Evolutionary conservation across 2,329 filamentous ascomycete species (phyloP).

Genomic region (Scedosporium dehoogii): DNA sequence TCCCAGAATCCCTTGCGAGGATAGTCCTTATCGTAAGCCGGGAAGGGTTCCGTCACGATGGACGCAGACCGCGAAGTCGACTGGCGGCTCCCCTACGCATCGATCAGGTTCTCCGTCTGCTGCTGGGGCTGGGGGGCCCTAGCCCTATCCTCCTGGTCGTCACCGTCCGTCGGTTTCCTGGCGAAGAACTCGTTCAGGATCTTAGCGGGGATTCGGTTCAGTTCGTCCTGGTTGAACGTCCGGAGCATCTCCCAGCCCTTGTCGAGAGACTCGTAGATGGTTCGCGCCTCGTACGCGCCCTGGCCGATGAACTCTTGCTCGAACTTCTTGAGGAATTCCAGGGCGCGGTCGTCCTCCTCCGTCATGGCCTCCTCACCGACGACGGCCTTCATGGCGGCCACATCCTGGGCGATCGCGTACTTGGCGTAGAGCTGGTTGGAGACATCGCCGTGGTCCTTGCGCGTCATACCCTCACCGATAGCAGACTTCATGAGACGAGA

Average conservation of each 20-base stretch:
- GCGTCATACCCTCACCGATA: slow-evolving; percentile 93
- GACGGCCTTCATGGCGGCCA: slow-evolving; percentile 97
- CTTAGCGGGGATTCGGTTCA: slow-evolving; percentile 88
- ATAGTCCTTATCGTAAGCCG: background rate
- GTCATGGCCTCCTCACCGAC: slow-evolving; percentile 96
- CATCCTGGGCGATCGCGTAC: slow-evolving; percentile 97
- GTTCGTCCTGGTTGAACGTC: slow-evolving; percentile 95
- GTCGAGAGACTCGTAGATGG: slow-evolving; percentile 88
- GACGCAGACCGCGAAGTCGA: background rate
- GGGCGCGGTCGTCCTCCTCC: slow-evolving; percentile 89
- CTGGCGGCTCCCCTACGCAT: slow-evolving; percentile 32
- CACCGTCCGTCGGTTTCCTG: slow-evolving; percentile 54
- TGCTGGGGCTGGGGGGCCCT: slow-evolving; percentile 25
- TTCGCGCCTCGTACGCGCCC: slow-evolving; percentile 82
- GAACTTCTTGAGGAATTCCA: slow-evolving; percentile 98
- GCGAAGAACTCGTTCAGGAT: slow-evolving; percentile 76
- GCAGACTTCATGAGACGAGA: slow-evolving; percentile 99
- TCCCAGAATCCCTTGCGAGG: too few relatives aligned
- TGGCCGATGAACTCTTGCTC: slow-evolving; percentile 92
- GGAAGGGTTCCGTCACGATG: background rate
- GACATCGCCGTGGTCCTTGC: slow-evolving; percentile 94
- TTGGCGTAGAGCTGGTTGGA: slow-evolving; percentile 99
- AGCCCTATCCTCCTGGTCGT: slow-evolving; percentile 39
- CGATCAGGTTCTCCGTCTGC: slow-evolving; percentile 47
- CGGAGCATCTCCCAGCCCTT: slow-evolving; percentile 92